Percentiles rank a stretch among this genome's conserved stretches.
phyloP scores from a whole-genome alignment of 768 basidiomycete species.

The Paxillus involutus region DNA sequence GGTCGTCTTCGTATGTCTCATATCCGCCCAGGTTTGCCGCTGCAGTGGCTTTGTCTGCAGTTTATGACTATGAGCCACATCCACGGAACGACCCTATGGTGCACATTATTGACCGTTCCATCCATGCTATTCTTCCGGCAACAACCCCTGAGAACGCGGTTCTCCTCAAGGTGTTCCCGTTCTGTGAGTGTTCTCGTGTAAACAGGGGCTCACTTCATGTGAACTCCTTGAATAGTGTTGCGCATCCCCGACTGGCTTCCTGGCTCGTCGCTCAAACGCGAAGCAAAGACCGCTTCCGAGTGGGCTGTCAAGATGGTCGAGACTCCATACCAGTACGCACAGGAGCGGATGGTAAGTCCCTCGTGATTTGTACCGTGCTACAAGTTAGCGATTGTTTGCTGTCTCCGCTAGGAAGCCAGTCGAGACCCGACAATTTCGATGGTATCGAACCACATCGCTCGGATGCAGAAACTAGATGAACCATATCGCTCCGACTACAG shows the following conservation, averaged over 20 bases:
- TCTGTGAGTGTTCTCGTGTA: slow-evolving; percentile 7
- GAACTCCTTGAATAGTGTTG: slow-evolving; percentile 1
- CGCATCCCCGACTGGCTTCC: slow-evolving; percentile 36
- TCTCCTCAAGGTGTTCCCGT: slow-evolving; percentile 14
- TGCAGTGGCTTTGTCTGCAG: neutral
- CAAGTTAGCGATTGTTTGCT: neutral
- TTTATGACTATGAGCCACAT: slow-evolving; percentile 4
- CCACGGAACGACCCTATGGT: slow-evolving; percentile 16
- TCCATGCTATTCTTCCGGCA: neutral
- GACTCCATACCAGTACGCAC: slow-evolving; percentile 22
- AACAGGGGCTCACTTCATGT: too few species aligned
- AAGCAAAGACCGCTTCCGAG: slow-evolving; percentile 17
- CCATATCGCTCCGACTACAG: slow-evolving; percentile 5
- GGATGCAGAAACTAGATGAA: slow-evolving; percentile 7
- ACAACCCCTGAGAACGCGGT: slow-evolving; percentile 13
- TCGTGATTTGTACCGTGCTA: neutral
- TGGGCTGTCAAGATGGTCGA: slow-evolving; percentile 5
- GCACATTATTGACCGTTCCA: slow-evolving; percentile 8
- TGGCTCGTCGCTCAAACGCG: slow-evolving; percentile 35
- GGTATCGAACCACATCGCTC: slow-evolving; percentile 13
- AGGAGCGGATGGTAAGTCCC: slow-evolving; percentile 13
- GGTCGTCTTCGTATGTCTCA: neutral
- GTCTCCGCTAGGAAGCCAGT: slow-evolving; percentile 7
- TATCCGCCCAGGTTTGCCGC: neutral
- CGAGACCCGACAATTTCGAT: slow-evolving; percentile 5